Evolutionary conservation across 108 stramenopile genomes (phyloP), one percentile per base, ranked within the genome.

Genomic region (Stephanodiscus minutulus): DNA sequence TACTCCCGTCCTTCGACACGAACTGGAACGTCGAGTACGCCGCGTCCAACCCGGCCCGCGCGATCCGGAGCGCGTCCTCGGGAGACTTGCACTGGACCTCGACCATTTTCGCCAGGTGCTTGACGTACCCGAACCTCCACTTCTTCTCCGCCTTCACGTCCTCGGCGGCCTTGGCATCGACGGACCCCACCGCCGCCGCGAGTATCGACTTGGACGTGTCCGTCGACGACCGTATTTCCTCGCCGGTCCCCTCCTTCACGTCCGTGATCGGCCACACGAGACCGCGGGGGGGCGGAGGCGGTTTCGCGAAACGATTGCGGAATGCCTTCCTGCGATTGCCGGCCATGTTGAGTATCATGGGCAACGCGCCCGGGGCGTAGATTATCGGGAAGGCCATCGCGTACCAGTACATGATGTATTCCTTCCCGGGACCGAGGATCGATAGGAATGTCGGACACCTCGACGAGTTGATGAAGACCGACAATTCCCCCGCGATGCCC

Each of bases 331-430:
- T 94, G 31, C 98, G 80, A 70, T 97, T 97, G 39, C 74, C 83
- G 18, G 80, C 90, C 98, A 98, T 98, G 86, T 98, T 97, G 72
- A 94, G 55, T 65, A 95, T 95, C 98, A 98, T 97, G 58, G 85
- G 88, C n/a, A 90, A 90, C 1, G 85, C 83, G 43, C 94, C 95
- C 25, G 94, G 91, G 29, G 88, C 77, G 77, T 98, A 98, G 15
- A 96, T 66, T 12, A 77, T 64, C 18, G 93, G 91, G 17, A 95
- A 73, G 28, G 86, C 33, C 35, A 73, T 85, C 53, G 89, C 72
- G 57, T 86, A 90, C 36, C 78, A 71, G 69, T 86, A 89, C 53
- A 79, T 70, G 64, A 77, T 1, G 29, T 65, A 54, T 62, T 83
- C 48, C 49, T 78, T 50, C n/a, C 58, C 69, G n/a, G 50, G 61